A percentile compares a stretch with the other conserved stretches of the same genome.
Evolutionary conservation across 768 basidiomycete species (phyloP).

Genomic region (Boletus bicolor): DNA sequence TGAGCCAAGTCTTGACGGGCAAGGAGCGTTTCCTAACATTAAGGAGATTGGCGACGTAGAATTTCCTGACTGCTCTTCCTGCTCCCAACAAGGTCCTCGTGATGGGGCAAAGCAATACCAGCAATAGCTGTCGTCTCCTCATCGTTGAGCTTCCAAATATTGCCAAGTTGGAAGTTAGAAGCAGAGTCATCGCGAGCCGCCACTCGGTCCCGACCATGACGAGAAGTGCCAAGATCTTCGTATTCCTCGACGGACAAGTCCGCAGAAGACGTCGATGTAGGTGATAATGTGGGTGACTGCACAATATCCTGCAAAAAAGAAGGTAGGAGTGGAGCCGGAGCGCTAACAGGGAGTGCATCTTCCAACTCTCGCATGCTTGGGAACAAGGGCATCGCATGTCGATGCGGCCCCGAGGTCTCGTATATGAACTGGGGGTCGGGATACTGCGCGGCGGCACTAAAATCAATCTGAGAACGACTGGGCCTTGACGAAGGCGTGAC

Average conservation of each 20-base stretch:
- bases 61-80: slow-evolving; percentile 41
- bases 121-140: slow-evolving; percentile 61
- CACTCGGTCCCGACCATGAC: slow-evolving; percentile 27
- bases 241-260: slow-evolving; percentile 63
- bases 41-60: slow-evolving; percentile 28
- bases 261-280: slow-evolving; percentile 62
- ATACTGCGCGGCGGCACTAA: slow-evolving; percentile 41
- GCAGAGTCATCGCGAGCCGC: slow-evolving; percentile 27
- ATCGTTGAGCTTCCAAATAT: slow-evolving; percentile 72
- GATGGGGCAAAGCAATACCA: slow-evolving; percentile 46
- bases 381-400: slow-evolving; percentile 41
- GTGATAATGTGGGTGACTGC: slow-evolving; percentile 62
- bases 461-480: slow-evolving; percentile 50
- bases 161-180: slow-evolving; percentile 36
- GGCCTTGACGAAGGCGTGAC: slow-evolving; percentile 33
- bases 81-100: slow-evolving; percentile 38
- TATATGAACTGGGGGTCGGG: slow-evolving; percentile 56
- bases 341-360: slow-evolving; percentile 25
- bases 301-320: slow-evolving; percentile 76
- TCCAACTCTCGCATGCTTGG: slow-evolving; percentile 26
- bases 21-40: slow-evolving; percentile 10
- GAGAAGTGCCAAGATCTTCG: slow-evolving; percentile 31
- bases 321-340: slow-evolving; percentile 59
- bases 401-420: slow-evolving; percentile 54
- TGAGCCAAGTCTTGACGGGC: background rate